Base-by-base conservation (phyloP, 441 rosid species). In the Jatropha multifida region DNA sequence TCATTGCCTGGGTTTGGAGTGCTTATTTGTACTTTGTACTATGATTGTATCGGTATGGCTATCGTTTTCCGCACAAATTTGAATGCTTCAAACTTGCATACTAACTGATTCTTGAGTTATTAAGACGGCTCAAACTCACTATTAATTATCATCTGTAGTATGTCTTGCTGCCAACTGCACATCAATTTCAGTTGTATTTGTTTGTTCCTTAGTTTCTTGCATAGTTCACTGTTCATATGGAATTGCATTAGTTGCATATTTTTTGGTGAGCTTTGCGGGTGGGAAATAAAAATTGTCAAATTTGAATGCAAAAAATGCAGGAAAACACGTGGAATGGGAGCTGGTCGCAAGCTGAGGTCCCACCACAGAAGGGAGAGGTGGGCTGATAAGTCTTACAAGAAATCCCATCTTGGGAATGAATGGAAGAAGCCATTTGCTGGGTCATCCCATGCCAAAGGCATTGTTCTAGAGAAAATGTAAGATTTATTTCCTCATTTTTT, bases 341-440 rank as follows among this genome's bases (percentile, higher is more conserved):
- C 92, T 69, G 92, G 82, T 49, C 88, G 92, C 72, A 89, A 87
- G 84, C 81, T 89, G 81, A 87, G 81, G 83, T 78, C 82, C 60
- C 92, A 85, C 82, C 84, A 90, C 1, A 85, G 85, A 63, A 85
- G 76, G 69, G 87, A 88, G 52, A 85, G 88, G 83, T 88, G 92
- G 92, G 92, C 92, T 0, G 92, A 88, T 73, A 86, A 88, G 81
- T 3, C 89, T 6, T 88, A 88, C 85, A 88, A 88, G 81, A 88
- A 88, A 62, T 87, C 92, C 27, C 72, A 87, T 78, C 90, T 87
- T 11, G 92, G 92, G 4, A 89, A 89, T 38, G 92, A 89, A 60
- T 89, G 90, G 92, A 89, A 89, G 84, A 89, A 89, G 68, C 92
- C 92, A 4, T 89, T 89, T 72, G 88, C 90, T 26, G 92, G 92